Percentiles rank a stretch among this genome's conserved stretches.
These are phyloP conservation scores for Capsella bursapastoris DNA, from an alignment of 345 rosid species.

Conservation along the genomic window DNA sequence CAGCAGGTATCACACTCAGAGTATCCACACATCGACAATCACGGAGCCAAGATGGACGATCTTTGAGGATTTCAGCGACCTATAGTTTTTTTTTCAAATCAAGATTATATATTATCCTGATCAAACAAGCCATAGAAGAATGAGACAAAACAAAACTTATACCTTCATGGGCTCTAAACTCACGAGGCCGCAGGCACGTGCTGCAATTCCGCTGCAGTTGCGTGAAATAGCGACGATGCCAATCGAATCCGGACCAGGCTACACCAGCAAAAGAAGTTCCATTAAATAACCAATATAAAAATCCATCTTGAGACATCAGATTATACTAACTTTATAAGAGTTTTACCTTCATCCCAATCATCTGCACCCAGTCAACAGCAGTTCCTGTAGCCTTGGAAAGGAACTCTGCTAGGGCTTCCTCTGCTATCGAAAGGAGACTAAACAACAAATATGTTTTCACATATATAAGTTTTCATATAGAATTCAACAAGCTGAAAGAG, in stretches of 20 bases:
- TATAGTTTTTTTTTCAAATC: constrained; percentile 23
- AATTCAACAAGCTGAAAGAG: background rate
- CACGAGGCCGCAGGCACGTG: constrained; percentile 99
- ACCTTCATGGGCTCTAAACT: constrained; percentile 99
- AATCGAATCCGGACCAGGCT: constrained; percentile 99
- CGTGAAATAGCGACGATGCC: constrained; percentile 99
- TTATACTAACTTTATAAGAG: background rate
- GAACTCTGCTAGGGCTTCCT: constrained; percentile 78
- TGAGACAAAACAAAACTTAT: background rate
- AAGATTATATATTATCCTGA: background rate
- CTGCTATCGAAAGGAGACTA: constrained; percentile 92
- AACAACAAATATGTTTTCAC: background rate
- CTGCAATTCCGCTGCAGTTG: constrained; percentile 97
- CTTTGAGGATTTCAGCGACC: constrained; percentile 97
- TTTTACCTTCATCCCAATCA: constrained; percentile 98
- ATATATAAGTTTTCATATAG: background rate
- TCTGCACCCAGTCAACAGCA: constrained; percentile 99
- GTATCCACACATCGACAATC: constrained; percentile 87
- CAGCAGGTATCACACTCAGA: constrained; percentile 78
- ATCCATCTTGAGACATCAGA: background rate
- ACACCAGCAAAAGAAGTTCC: constrained; percentile 21
- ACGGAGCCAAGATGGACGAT: constrained; percentile 93
- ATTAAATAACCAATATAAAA: background rate
- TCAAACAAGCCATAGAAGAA: background rate
- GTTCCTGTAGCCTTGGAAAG: constrained; percentile 90